These are phyloP conservation scores for Glaciozyma martinii DNA, from an alignment of 768 basidiomycete genomes.

Conservation along the genomic window DNA sequence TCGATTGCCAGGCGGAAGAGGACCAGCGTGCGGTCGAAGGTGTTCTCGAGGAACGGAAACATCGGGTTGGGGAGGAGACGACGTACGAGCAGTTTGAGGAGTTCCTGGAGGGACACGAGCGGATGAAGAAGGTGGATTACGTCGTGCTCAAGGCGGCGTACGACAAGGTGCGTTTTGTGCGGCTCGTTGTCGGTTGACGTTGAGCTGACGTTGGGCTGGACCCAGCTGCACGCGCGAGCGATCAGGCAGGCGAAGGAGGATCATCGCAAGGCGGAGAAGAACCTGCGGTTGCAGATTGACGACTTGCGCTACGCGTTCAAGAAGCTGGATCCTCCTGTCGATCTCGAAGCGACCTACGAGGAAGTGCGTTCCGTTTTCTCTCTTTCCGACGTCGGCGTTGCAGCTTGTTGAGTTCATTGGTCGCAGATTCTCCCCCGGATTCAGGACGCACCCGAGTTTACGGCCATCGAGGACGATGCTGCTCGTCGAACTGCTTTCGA, in stretches of 20 bases:
- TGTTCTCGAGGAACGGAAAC: slow-evolving; percentile 33
- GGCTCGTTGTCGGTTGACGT: background rate
- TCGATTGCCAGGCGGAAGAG: slow-evolving; percentile 75
- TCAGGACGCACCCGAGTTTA: slow-evolving; percentile 73
- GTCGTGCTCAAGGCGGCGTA: slow-evolving; percentile 55
- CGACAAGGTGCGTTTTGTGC: slow-evolving; percentile 46
- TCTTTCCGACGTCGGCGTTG: background rate
- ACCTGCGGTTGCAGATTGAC: slow-evolving; percentile 78
- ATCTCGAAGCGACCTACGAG: slow-evolving; percentile 66
- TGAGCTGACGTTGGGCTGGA: slow-evolving; percentile 15
- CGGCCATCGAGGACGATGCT: slow-evolving; percentile 73
- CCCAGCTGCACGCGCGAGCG: slow-evolving; percentile 63
- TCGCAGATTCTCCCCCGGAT: slow-evolving; percentile 63
- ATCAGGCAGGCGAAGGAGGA: slow-evolving; percentile 74
- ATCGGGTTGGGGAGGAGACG: slow-evolving; percentile 33
- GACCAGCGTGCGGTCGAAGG: slow-evolving; percentile 58
- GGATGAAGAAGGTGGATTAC: slow-evolving; percentile 46
- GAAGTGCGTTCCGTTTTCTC: slow-evolving; percentile 48
- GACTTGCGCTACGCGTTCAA: slow-evolving; percentile 92
- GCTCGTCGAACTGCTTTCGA: slow-evolving; percentile 67
- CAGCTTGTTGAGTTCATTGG: background rate
- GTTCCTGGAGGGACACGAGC: slow-evolving; percentile 45
- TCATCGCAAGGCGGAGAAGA: slow-evolving; percentile 65
- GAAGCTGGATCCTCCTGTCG: slow-evolving; percentile 73
- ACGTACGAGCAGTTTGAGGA: slow-evolving; percentile 36